Conservation (phyloP, 225 moss, liverwort and hornwort species). For the Antitrichia curtipendula region DNA sequence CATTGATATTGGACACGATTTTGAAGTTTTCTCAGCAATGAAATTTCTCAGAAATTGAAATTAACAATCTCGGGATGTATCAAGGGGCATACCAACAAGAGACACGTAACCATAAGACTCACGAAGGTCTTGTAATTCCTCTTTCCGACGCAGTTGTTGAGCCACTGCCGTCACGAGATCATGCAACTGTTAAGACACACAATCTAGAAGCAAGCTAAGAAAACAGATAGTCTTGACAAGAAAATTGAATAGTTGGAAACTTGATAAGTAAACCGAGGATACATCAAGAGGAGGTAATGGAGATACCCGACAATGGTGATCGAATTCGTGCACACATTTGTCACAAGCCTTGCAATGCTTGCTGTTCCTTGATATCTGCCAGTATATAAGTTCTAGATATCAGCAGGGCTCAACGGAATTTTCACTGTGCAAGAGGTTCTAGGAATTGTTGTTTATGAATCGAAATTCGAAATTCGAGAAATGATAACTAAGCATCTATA, state of each 20-base stretch:
- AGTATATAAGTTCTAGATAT: not conserved
- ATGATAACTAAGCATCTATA: not conserved
- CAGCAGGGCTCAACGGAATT: not conserved
- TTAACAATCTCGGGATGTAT: not conserved
- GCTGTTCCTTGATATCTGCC: slow-evolving; percentile 83
- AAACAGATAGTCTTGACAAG: not conserved
- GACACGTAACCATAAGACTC: slow-evolving; percentile 70
- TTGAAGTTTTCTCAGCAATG: not conserved
- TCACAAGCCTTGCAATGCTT: slow-evolving; percentile 99
- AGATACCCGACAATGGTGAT: slow-evolving; percentile 92
- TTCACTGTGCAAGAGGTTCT: not conserved
- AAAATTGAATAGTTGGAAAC: not conserved
- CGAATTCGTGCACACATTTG: slow-evolving; percentile 90
- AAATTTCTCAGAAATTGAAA: not conserved
- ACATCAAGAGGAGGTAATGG: not conserved
- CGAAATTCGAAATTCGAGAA: not conserved
- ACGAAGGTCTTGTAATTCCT: slow-evolving; percentile 88
- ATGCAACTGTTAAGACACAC: not conserved
- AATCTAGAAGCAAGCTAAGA: not conserved
- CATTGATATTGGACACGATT: not conserved
- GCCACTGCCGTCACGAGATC: slow-evolving; percentile 47
- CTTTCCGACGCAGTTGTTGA: slow-evolving; percentile 92
- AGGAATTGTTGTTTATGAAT: not conserved
- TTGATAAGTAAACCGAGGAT: not conserved
- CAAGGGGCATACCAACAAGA: slow-evolving; percentile 50